Base-by-base conservation (phyloP, 768 basidiomycete genomes). In the Termitomyces sp. region DNA sequence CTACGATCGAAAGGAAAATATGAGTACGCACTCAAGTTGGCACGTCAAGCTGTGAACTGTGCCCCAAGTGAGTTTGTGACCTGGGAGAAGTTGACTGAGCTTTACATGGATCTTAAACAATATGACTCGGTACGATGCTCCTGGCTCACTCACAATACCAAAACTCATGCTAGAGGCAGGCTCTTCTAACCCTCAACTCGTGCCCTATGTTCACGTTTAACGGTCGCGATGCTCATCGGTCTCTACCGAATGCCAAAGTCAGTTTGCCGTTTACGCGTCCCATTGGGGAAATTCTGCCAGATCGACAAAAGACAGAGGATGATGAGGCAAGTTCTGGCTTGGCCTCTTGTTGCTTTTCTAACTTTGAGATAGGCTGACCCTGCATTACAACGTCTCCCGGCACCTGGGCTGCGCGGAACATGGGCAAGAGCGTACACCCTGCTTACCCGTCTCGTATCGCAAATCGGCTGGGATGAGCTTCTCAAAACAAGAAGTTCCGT, bases 151-250 rank as follows among this genome's bases (percentile, higher is more conserved):
- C 10, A 32, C 26, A 23, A 41, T 4, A 40, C 18, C 33, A 50
- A 23, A 33, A 41, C 28, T 44, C 13, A 32, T 43, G 20, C 33
- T 7, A 13, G 14, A 8, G 50, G 80, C 33, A 81, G 80, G 94
- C 95, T 0, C 77, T 98, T 14, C 78, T 98, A 44, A 97, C 96
- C 1, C 84, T 98, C 51, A 98, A 98, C 70, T 98, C 95, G n/a
- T 98, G 97, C 75, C 95, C 96, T 2, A 98, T 99, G 97, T 99
- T 99, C 75, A 98, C 97, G 8, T 98, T 91, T 76, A 97, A 97
- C 68, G 96, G 97, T 47, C 87, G 95, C 23, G 97, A 99, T 71
- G 79, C 88, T 3, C 97, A 99, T 70, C 84, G 95, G 4, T 85
- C 82, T 70, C 84, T 98, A 10, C 79, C 89, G 1, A 86, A 95